These are phyloP conservation scores for Perilla frutescens DNA, from an alignment of 257 asterid species.

Conservation along the genomic window DNA sequence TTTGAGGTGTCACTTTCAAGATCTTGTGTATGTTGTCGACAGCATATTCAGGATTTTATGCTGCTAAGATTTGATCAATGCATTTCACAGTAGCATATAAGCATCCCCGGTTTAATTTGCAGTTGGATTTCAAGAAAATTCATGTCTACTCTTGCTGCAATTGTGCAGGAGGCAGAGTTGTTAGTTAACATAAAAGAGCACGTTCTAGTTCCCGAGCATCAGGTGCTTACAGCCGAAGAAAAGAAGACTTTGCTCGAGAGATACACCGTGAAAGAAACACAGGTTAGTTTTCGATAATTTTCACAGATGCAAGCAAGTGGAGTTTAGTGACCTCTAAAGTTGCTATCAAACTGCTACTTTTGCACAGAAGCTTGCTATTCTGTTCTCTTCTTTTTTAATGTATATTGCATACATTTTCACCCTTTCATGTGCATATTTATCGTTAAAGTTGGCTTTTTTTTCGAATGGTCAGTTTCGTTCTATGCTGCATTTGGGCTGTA, in stretches of 20 bases:
- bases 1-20: not conserved
- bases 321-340: conserved; percentile 1
- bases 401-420: not conserved
- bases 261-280: conserved; percentile 90
- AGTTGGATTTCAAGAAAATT: conserved; percentile 19
- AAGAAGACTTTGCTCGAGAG: conserved; percentile 80
- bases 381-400: not conserved
- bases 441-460: not conserved
- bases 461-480: conserved; percentile 1
- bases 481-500: not conserved
- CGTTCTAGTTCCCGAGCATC: conserved; percentile 84
- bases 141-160: conserved; percentile 1
- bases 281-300: conserved; percentile 52
- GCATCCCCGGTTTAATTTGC: not conserved
- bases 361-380: conserved; percentile 1
- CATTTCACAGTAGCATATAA: not conserved
- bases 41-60: conserved; percentile 1
- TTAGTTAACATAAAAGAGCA: conserved; percentile 79
- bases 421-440: not conserved
- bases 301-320: not conserved
- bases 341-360: not conserved
- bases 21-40: not conserved
- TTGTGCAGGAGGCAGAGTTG: conserved; percentile 60
- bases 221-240: conserved; percentile 70
- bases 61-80: not conserved